These are phyloP conservation scores for Trypanosoma melophagium DNA, from an alignment of 208 protist species.

Conservation along the genomic window DNA sequence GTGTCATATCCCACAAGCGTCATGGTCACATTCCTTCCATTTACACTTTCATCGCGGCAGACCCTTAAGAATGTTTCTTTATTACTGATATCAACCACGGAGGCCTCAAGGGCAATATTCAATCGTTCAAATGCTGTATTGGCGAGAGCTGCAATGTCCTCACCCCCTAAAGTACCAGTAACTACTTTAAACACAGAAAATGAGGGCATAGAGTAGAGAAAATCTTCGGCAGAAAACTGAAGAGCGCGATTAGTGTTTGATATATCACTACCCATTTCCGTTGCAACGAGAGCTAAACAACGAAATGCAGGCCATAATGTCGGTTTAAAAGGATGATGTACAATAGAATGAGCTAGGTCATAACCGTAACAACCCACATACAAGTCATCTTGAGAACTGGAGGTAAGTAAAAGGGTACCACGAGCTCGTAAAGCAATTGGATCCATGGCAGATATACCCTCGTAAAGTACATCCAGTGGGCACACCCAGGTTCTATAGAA, in stretches of 20 bases:
- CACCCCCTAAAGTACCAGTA: slow-evolving; percentile 30
- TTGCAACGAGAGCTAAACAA: slow-evolving; percentile 83
- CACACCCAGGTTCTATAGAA: slow-evolving; percentile 77
- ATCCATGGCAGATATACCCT: slow-evolving; percentile 58
- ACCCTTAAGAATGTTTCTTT: slow-evolving; percentile 47
- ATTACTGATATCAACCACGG: slow-evolving; percentile 33
- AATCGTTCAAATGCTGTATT: slow-evolving; percentile 66
- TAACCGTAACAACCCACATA: slow-evolving; percentile 80
- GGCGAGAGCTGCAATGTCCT: slow-evolving; percentile 50
- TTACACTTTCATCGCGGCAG: slow-evolving; percentile 45
- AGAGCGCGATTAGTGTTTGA: slow-evolving; percentile 42
- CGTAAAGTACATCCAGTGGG: slow-evolving; percentile 64
- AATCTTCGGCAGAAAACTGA: slow-evolving; percentile 82
- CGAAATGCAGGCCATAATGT: slow-evolving; percentile 75
- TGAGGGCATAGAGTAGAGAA: slow-evolving; percentile 69
- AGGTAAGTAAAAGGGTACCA: slow-evolving; percentile 69
- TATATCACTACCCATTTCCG: slow-evolving; percentile 81
- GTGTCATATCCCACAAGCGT: slow-evolving; percentile 82
- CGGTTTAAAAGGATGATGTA: slow-evolving; percentile 89
- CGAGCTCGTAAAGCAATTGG: slow-evolving; percentile 50
- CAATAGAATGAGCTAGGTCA: slow-evolving; percentile 78
- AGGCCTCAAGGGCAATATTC: slow-evolving; percentile 63
- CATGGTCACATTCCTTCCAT: slow-evolving; percentile 58
- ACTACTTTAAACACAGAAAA: slow-evolving; percentile 73
- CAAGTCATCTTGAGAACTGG: slow-evolving; percentile 44